A percentile compares a stretch with the other conserved stretches of the same genome.
Evolutionary conservation across 306 rosid genomes (phyloP).

Genomic region (Quercus suber): DNA sequence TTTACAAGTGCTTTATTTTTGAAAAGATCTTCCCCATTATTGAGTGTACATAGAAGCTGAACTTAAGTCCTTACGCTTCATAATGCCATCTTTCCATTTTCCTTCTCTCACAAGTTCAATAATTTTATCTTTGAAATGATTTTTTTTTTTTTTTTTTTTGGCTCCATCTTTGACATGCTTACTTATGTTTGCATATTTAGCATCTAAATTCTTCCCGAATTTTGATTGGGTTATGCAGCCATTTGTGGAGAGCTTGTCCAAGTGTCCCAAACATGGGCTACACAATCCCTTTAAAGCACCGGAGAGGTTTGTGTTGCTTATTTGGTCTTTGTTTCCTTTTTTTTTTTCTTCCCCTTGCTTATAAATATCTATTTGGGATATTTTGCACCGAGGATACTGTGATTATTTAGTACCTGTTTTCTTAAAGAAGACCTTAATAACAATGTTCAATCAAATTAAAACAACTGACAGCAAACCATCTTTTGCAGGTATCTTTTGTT

Average conservation of each 20-base stretch:
- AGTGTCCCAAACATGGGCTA: conserved; percentile 91
- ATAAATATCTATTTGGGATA: neutral
- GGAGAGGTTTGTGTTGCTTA: conserved; percentile 61
- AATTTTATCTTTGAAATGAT: conserved; percentile 8
- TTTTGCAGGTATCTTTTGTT: conserved; percentile 74
- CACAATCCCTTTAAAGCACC: conserved; percentile 98
- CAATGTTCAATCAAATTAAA: neutral
- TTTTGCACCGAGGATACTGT: neutral
- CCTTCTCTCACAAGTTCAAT: neutral
- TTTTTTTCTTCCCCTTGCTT: neutral
- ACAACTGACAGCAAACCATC: neutral
- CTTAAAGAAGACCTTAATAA: neutral
- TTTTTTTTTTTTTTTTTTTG: too few species aligned
- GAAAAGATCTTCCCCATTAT: conserved; percentile 15
- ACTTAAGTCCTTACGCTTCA: neutral
- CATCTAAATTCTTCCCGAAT: neutral
- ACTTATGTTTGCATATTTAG: neutral
- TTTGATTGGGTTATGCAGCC: conserved; percentile 56
- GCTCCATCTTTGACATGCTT: conserved; percentile 4
- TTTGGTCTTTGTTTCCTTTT: neutral
- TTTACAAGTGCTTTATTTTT: conserved; percentile 8
- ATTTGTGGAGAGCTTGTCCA: conserved; percentile 77
- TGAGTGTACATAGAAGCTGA: neutral
- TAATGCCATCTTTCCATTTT: neutral
- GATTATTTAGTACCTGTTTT: neutral